Evolutionary conservation across 768 basidiomycete species (phyloP).

Genomic region (Hortiboletus flavorubellus): DNA sequence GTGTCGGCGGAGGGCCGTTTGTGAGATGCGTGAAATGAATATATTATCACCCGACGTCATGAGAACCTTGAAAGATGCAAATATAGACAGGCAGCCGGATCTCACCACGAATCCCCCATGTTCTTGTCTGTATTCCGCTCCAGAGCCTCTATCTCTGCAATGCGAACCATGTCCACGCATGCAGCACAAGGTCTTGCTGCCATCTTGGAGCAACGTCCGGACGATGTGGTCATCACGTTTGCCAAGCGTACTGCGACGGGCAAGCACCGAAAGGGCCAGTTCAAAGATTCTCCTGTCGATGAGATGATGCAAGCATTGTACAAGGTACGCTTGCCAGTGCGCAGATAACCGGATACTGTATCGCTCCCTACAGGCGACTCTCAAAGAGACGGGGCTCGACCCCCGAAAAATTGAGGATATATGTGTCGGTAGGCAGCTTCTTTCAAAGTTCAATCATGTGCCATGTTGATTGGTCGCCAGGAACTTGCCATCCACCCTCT

Average conservation of each 20-base stretch:
- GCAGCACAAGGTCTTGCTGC: slow-evolving; percentile 41
- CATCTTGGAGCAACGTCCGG: slow-evolving; percentile 64
- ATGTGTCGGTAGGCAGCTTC: slow-evolving; percentile 60
- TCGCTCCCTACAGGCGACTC: slow-evolving; percentile 48
- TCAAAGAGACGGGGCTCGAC: slow-evolving; percentile 64
- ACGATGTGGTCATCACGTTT: slow-evolving; percentile 89
- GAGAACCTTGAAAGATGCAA: neutral
- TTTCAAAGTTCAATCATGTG: neutral
- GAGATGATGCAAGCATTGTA: slow-evolving; percentile 82
- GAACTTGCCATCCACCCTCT: slow-evolving; percentile 80
- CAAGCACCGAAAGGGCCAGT: slow-evolving; percentile 84
- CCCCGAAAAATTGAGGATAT: slow-evolving; percentile 77
- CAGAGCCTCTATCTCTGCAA: neutral
- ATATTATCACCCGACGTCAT: neutral
- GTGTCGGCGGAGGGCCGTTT: neutral
- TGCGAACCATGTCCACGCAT: slow-evolving; percentile 36
- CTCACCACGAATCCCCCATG: slow-evolving; percentile 16
- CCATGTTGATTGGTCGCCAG: slow-evolving; percentile 34
- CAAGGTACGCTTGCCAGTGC: slow-evolving; percentile 46
- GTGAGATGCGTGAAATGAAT: slow-evolving; percentile 1
- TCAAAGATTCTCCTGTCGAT: slow-evolving; percentile 86
- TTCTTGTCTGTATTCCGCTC: slow-evolving; percentile 12
- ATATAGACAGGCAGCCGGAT: neutral
- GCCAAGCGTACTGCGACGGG: slow-evolving; percentile 90
- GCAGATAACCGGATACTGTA: neutral